phyloP scores from a whole-genome alignment of 257 asterid species.

The Rubia yunnanensis region DNA sequence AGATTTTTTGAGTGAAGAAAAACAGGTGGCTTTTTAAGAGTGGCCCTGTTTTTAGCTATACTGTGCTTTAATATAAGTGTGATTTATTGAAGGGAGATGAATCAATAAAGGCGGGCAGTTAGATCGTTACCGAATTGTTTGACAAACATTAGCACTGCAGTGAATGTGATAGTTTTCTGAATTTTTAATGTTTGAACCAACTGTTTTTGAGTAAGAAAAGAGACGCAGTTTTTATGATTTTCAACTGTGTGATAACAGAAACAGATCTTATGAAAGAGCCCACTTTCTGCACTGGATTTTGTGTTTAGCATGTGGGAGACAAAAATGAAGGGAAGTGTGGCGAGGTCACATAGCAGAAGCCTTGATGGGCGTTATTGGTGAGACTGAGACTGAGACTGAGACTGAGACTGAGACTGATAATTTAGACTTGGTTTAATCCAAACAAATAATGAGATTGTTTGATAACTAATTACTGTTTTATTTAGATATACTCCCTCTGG shows the following conservation, averaged over 20 bases:
- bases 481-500: too few relatives aligned
- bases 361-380: not conserved
- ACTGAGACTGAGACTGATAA: not conserved
- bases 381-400: too few relatives aligned
- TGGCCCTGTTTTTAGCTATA: not conserved
- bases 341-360: not conserved
- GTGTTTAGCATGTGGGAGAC: not conserved
- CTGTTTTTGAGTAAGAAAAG: not conserved
- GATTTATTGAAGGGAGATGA: not conserved
- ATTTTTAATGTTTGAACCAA: not conserved
- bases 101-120: conserved; percentile 2
- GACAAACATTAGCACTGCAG: not conserved
- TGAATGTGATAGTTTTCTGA: not conserved
- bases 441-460: too few relatives aligned
- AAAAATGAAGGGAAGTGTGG: not conserved
- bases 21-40: not conserved
- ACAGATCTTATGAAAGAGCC: not conserved
- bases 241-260: not conserved
- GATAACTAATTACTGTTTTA: too few relatives aligned
- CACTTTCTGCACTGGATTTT: not conserved
- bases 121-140: not conserved
- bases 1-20: not conserved
- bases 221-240: too few relatives aligned
- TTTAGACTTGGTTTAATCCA: not conserved
- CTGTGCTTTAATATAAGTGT: not conserved